Base-by-base conservation (phyloP, 176 grass and related monocot genomes). In the Oropetium thomaeum region DNA sequence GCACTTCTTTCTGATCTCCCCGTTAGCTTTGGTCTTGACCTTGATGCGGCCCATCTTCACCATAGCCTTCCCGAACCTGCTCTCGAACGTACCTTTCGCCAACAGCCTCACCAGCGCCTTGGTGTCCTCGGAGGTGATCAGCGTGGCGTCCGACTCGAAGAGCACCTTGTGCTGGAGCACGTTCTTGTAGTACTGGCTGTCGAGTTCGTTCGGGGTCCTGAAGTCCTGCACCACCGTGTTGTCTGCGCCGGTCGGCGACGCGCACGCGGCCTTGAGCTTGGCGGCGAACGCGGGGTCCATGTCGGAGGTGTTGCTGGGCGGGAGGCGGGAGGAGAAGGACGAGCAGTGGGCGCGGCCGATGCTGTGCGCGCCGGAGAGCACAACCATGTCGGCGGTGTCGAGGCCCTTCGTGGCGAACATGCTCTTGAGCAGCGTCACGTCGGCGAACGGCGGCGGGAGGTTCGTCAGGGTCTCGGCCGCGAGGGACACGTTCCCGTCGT, bases 31-130 rank as follows among this genome's bases (percentile, higher is more conserved):
- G n/a, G n/a, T n/a, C n/a, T n/a, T n/a, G n/a, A 85, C 81, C 44
- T 71, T 32, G 23, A 84, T 72, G 55, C 16, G 22, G 28, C 80
- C 84, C 88, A 90, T 90, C 65, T 70, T 79, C 10, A 90, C 78
- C 84, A 81, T 77, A 10, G 84, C 44, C 43, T 28, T 29, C 16
- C 54, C 84, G n/a, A 90, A 87, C 49, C 64, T n/a, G n/a, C n/a
- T n/a, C n/a, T n/a, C n/a, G n/a, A n/a, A n/a, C n/a, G n/a, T n/a
- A n/a, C n/a, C n/a, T n/a, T n/a, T n/a, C n/a, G n/a, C n/a, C n/a
- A n/a, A 52, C 10, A 1, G 44, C 48, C 1, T 9, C 8, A 86
- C 83, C 33, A 34, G 28, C 10, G 38, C 62, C 25, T 7, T 47
- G 9, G 70, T 87, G 63, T 69, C 62, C 5, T 26, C n/a, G 28